phyloP scores from a whole-genome alignment of 2,329 filamentous ascomycete genomes.

The Calonectria crousiana region DNA sequence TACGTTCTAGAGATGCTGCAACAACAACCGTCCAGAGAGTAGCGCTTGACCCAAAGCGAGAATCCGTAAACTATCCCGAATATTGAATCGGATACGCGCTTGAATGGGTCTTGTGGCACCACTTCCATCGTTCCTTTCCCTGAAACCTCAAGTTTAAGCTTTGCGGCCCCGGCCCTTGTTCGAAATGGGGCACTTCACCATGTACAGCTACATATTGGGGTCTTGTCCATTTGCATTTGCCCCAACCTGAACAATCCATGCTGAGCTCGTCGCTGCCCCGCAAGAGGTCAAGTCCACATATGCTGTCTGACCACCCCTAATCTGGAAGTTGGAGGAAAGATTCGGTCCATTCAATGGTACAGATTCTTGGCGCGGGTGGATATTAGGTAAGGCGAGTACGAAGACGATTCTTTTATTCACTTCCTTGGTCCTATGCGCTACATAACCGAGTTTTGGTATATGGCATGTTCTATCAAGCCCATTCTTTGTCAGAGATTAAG shows the following conservation, averaged over 20 bases:
- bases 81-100: background rate
- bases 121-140: background rate
- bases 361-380: background rate
- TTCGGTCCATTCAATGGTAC: background rate
- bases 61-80: background rate
- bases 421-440: background rate
- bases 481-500: background rate
- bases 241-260: background rate
- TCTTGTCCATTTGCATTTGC: too few relatives aligned
- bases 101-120: background rate
- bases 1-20: too few relatives aligned
- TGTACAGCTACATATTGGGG: background rate
- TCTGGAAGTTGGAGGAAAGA: too few relatives aligned
- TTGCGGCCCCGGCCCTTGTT: background rate
- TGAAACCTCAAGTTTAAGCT: background rate
- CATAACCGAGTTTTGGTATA: background rate
- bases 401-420: background rate
- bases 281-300: background rate
- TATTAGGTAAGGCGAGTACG: background rate
- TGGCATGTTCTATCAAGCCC: background rate
- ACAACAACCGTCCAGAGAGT: background rate
- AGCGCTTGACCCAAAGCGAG: background rate
- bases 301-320: background rate
- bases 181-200: background rate
- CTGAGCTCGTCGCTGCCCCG: background rate